These are phyloP conservation scores for Colletotrichum orbiculare DNA, from an alignment of 2,329 filamentous ascomycete species.

Conservation along the genomic window DNA sequence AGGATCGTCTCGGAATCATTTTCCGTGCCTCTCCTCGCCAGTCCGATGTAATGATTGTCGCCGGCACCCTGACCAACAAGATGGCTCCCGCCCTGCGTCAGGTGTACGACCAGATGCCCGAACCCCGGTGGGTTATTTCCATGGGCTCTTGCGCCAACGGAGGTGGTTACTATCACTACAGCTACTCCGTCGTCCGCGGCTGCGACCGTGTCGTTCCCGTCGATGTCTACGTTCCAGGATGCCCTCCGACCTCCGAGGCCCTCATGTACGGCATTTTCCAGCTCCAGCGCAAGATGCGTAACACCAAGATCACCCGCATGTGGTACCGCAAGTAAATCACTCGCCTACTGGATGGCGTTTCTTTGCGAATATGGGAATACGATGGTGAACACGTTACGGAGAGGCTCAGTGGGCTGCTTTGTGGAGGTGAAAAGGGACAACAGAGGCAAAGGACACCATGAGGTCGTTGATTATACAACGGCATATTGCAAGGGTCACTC, in stretches of 20 bases:
- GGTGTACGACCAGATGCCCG: slow-evolving; percentile 96
- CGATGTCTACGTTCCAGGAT: slow-evolving; percentile 83
- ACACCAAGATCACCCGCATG: slow-evolving; percentile 65
- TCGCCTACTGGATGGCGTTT: background rate
- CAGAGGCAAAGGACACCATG: background rate
- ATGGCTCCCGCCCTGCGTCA: slow-evolving; percentile 92
- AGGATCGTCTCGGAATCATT: slow-evolving; percentile 89
- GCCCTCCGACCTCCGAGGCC: slow-evolving; percentile 71
- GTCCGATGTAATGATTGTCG: slow-evolving; percentile 93
- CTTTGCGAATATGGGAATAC: background rate
- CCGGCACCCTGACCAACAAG: slow-evolving; percentile 93
- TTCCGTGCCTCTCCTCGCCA: slow-evolving; percentile 90
- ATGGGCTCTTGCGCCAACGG: slow-evolving; percentile 90
- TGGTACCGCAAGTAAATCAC: slow-evolving; percentile 66
- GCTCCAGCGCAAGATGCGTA: slow-evolving; percentile 80
- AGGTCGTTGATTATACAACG: slow-evolving; percentile 9
- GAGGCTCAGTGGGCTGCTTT: background rate
- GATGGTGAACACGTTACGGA: background rate
- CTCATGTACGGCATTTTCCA: slow-evolving; percentile 79
- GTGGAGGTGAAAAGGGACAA: background rate
- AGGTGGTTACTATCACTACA: slow-evolving; percentile 89
- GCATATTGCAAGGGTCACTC: slow-evolving; percentile 10
- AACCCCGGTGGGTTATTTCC: slow-evolving; percentile 85
- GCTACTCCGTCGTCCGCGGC: slow-evolving; percentile 77
- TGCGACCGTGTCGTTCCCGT: slow-evolving; percentile 83